Evolutionary conservation across 768 basidiomycete genomes (phyloP).

Genomic region (Gloeophyllum trabeum): DNA sequence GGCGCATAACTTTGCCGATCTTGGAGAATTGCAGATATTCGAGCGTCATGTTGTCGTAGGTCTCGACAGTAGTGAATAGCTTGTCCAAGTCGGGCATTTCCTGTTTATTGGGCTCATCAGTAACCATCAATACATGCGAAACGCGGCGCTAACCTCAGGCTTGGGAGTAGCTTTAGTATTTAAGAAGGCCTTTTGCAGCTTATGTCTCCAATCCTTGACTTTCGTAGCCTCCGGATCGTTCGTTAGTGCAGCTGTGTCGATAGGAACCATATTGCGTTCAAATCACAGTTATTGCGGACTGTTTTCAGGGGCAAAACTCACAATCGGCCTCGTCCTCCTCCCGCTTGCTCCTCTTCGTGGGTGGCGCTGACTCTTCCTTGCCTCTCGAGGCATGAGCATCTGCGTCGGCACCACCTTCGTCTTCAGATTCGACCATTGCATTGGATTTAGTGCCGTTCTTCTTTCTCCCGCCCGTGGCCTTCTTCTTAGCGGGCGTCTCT

Average conservation of each 20-base stretch:
- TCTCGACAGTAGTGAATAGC: constrained; percentile 68
- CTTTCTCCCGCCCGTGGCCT: constrained; percentile 24
- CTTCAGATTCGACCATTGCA: constrained; percentile 58
- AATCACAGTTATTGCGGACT: too few species aligned
- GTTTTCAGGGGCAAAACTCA: constrained; percentile 25
- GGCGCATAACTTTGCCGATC: constrained; percentile 83
- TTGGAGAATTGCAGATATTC: constrained; percentile 77
- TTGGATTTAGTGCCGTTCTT: constrained; percentile 54
- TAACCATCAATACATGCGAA: constrained; percentile 2
- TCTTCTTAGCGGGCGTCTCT: constrained; percentile 27
- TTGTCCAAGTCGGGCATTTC: constrained; percentile 68
- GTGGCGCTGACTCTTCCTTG: constrained; percentile 47
- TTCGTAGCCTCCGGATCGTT: constrained; percentile 54
- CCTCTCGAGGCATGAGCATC: constrained; percentile 33
- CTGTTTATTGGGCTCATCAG: constrained; percentile 24
- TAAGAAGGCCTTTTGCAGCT: constrained; percentile 80
- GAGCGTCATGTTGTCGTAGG: constrained; percentile 67
- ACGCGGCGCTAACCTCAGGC: constrained; percentile 37
- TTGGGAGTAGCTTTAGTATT: constrained; percentile 53
- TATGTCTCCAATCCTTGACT: constrained; percentile 89
- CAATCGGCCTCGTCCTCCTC: constrained; percentile 52
- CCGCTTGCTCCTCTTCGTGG: constrained; percentile 51
- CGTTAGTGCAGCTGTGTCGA: constrained; percentile 26
- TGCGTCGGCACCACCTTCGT: constrained; percentile 43
- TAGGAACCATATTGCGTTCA: too few species aligned